Evolutionary conservation across 2,329 filamentous ascomycete species (phyloP), one percentile per base, ranked within the genome.

Genomic region (Aspergillus aculeatus): DNA sequence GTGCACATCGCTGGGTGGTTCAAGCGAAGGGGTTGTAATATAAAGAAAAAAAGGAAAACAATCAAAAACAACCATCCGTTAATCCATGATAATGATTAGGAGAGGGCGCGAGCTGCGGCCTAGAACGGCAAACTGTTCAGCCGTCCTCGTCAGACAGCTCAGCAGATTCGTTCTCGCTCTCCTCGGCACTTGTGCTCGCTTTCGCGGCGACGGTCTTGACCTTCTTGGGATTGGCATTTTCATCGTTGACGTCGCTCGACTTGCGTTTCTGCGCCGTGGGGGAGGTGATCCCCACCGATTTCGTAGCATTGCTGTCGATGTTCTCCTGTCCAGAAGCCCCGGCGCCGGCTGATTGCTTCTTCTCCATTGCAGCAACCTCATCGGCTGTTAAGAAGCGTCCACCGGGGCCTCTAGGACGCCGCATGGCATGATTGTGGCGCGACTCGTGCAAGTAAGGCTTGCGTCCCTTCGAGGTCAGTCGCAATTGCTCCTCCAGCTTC

Each of bases 371-470:
- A 5, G 92, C 92, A 4, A 97, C 93, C 75, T 99, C 95, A 59
- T 98, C 95, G 1, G 95, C 94, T 0, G 95, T 99, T 75, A 99
- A 80, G 82, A 99, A 99, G 24, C 95, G 89, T 23, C 95, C 95
- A 56, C 95, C 95, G 0, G 95, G 95, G 16, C 95, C 95, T 73
- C 95, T 87, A 29, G 95, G 95, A 69, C 95, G 84, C 59, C 95
- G 88, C 95, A 99, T 99, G 10, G 95, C 95, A 76, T 99, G 95
- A 72, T 98, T 98, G 76, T 99, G 95, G 71, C 95, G 86, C 26
- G 94, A 98, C 74, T 99, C 95, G 78, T 99, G 95, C 32, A 99
- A 83, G 71, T 99, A 99, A 3, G 95, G 95, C 78, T 97, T 98
- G 38, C 95, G 87, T 26, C 94, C 94, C 78, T 99, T 99, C 10